These are phyloP conservation scores for Aschersonia sp. DNA, from an alignment of 2,329 filamentous ascomycete species.

Conservation along the genomic window DNA sequence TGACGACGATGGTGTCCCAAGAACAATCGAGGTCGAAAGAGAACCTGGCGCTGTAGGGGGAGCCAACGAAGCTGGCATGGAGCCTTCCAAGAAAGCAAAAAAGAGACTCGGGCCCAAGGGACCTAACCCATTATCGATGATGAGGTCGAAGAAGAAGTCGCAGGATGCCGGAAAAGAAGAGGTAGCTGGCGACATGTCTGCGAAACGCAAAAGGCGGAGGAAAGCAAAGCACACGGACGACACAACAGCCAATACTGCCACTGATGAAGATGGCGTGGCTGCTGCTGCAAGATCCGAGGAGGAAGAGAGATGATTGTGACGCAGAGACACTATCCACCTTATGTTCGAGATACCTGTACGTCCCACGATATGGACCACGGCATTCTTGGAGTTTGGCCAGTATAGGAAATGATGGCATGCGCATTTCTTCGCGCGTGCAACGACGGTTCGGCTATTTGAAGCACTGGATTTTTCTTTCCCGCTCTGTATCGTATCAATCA, in stretches of 20 bases:
- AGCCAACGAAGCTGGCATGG: slow-evolving; percentile 6
- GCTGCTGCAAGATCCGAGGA: background rate
- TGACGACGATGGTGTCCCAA: slow-evolving; percentile 20
- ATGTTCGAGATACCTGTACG: too few species aligned
- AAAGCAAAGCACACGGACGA: slow-evolving; percentile 12
- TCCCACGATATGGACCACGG: too few species aligned
- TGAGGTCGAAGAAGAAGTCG: slow-evolving; percentile 47
- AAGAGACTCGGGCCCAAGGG: slow-evolving; percentile 47
- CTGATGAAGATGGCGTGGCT: slow-evolving; percentile 3
- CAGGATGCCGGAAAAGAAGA: slow-evolving; percentile 13
- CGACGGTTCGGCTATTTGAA: too few species aligned
- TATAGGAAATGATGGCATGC: too few species aligned
- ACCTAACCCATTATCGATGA: slow-evolving; percentile 56
- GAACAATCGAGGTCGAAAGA: slow-evolving; percentile 17
- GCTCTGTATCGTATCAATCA: too few species aligned
- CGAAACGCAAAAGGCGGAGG: slow-evolving; percentile 17
- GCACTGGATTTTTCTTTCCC: too few species aligned
- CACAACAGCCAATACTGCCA: slow-evolving; percentile 3
- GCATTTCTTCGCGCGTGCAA: too few species aligned
- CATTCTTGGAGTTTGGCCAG: too few species aligned
- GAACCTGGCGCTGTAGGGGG: slow-evolving; percentile 11
- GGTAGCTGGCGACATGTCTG: slow-evolving; percentile 8
- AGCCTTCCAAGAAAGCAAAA: slow-evolving; percentile 37
- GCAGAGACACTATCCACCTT: too few species aligned
- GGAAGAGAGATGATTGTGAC: too few species aligned